phyloP scores from a whole-genome alignment of 768 basidiomycete species.

The Cystobasidiopsis lactophilus region DNA sequence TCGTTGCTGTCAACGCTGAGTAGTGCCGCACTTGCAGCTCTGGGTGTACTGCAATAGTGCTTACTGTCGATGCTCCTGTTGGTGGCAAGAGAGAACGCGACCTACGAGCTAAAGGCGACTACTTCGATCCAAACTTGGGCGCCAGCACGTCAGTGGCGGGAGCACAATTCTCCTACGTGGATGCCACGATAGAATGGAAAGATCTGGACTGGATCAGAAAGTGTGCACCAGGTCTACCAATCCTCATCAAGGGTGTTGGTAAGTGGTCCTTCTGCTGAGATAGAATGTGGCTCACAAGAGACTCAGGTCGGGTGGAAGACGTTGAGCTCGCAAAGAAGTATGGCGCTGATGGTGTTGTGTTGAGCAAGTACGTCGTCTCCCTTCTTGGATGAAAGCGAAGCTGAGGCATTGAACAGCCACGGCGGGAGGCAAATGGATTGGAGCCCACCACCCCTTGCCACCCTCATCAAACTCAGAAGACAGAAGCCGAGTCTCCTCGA shows the following conservation, averaged over 20 bases:
- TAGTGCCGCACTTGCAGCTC: not conserved
- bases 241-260: constrained; percentile 25
- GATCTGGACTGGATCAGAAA: constrained; percentile 24
- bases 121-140: not conserved
- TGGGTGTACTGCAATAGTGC: constrained; percentile 19
- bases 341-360: constrained; percentile 27
- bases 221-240: constrained; percentile 18
- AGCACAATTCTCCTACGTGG: not conserved
- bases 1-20: not conserved
- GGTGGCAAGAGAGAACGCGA: constrained; percentile 15
- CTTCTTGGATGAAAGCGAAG: too few relatives aligned
- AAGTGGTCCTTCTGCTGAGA: constrained; percentile 17
- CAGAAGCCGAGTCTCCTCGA: constrained; percentile 26
- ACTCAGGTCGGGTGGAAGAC: constrained; percentile 28
- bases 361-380: constrained; percentile 26
- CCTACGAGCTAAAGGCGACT: constrained; percentile 1
- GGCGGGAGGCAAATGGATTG: constrained; percentile 54
- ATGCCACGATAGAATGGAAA: constrained; percentile 19
- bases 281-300: constrained; percentile 26
- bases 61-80: constrained; percentile 1
- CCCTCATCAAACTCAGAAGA: constrained; percentile 26
- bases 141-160: not conserved
- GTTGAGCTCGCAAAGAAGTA: constrained; percentile 25
- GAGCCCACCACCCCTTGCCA: constrained; percentile 50
- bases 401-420: constrained; percentile 10